Conservation (phyloP, 2,329 filamentous ascomycete genomes). For the Aspergillus phoenicis region DNA sequence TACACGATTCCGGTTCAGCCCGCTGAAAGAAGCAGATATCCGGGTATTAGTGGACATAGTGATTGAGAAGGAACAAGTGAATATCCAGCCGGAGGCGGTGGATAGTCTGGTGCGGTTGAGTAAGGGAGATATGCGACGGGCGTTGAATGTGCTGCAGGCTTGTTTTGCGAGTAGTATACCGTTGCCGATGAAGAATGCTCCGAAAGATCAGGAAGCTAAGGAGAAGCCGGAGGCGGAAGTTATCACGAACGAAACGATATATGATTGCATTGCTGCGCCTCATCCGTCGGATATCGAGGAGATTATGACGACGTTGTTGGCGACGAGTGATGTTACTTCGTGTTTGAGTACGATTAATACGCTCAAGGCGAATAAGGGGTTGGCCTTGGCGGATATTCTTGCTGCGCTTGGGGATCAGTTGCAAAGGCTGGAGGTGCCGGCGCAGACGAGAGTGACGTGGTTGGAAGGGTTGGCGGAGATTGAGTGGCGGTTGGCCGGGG, state of each 20-base stretch:
- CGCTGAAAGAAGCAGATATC: constrained; percentile 86
- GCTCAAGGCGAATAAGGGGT: constrained; percentile 79
- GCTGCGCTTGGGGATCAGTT: constrained; percentile 83
- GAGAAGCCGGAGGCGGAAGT: constrained; percentile 68
- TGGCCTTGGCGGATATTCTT: constrained; percentile 92
- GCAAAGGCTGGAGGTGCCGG: constrained; percentile 76
- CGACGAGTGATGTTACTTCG: constrained; percentile 82
- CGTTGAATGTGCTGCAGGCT: constrained; percentile 92
- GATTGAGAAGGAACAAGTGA: constrained; percentile 80
- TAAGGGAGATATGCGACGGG: constrained; percentile 94
- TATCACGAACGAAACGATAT: constrained; percentile 90
- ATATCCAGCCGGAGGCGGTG: constrained; percentile 77
- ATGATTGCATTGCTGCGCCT: constrained; percentile 94
- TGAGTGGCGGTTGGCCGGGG: constrained; percentile 86
- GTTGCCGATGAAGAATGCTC: constrained; percentile 61
- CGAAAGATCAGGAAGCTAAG: constrained; percentile 50
- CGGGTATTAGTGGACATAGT: constrained; percentile 83
- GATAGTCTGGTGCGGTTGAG: constrained; percentile 83
- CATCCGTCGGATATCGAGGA: constrained; percentile 84
- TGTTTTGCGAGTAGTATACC: constrained; percentile 92
- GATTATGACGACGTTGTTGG: constrained; percentile 81
- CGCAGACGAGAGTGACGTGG: constrained; percentile 88
- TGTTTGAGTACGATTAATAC: constrained; percentile 87
- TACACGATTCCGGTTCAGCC: constrained; percentile 92
- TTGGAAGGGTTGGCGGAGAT: constrained; percentile 88